Percentiles rank a stretch among this genome's conserved stretches.
Conservation (phyloP, 139 green algal species). For the Haematococcus lacustris region DNA sequence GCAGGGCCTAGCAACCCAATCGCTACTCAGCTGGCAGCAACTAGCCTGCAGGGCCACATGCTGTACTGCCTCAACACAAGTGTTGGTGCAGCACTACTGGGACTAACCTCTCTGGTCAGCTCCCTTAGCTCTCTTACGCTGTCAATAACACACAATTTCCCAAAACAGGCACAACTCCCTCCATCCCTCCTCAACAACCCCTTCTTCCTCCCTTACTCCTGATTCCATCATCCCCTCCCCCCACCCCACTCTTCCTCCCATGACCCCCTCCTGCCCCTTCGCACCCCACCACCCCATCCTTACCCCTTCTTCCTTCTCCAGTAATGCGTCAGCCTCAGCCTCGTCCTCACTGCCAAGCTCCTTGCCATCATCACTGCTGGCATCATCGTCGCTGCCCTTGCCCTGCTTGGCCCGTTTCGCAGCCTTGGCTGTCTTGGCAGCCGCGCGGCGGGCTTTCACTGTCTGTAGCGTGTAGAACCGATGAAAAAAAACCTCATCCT, state of each 20-base stretch:
- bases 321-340: conserved; percentile 24
- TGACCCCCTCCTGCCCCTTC: not conserved
- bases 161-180: not conserved
- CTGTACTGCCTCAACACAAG: not conserved
- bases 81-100: not conserved
- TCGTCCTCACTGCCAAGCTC: conserved; percentile 16
- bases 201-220: not conserved
- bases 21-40: not conserved
- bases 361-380: conserved; percentile 12
- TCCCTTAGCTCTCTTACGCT: no score
- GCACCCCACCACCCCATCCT: not conserved
- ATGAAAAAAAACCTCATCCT: conserved; percentile 15
- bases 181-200: not conserved
- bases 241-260: not conserved
- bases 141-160: not conserved
- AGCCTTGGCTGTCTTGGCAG: conserved; percentile 8
- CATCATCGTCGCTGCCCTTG: conserved; percentile 18
- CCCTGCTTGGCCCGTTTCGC: not conserved
- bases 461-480: conserved; percentile 53
- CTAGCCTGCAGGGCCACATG: not conserved
- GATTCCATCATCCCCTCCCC: not conserved
- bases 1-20: not conserved
- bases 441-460: conserved; percentile 25
- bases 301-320: conserved; percentile 18
- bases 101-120: not conserved